Evolutionary conservation across 2,329 filamentous ascomycete genomes (phyloP).

Genomic region (Coniochaeta hoffmannii): DNA sequence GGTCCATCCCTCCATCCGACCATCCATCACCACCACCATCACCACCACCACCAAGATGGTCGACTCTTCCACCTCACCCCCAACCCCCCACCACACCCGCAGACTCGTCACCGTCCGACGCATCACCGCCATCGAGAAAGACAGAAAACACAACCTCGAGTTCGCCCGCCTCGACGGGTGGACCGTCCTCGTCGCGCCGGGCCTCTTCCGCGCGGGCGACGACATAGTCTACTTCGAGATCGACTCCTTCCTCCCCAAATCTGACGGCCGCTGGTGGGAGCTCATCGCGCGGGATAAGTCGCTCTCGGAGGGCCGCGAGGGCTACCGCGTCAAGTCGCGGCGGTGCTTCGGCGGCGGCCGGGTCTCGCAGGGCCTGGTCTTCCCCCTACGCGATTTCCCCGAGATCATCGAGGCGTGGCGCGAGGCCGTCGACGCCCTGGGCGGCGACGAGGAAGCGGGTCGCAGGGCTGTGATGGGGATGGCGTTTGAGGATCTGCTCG

Average conservation of each 20-base stretch:
- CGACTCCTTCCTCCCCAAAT: slow-evolving; percentile 21
- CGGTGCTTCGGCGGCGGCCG: slow-evolving; percentile 8
- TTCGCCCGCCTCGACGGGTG: slow-evolving; percentile 19
- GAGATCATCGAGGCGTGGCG: slow-evolving; percentile 11
- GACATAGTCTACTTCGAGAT: slow-evolving; percentile 23
- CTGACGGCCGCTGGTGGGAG: slow-evolving; percentile 15
- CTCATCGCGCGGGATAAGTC: slow-evolving; percentile 3
- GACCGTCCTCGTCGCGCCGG: slow-evolving; percentile 13
- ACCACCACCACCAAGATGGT: neutral
- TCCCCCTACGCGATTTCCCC: slow-evolving; percentile 12
- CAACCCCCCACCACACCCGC: slow-evolving; percentile 12
- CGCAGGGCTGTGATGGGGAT: slow-evolving; percentile 9
- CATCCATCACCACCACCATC: neutral
- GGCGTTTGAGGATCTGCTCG: slow-evolving; percentile 18
- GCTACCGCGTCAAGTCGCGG: slow-evolving; percentile 15
- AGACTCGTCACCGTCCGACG: slow-evolving; percentile 22
- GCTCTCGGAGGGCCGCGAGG: slow-evolving; percentile 10
- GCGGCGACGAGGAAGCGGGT: slow-evolving; percentile 7
- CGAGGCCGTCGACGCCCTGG: slow-evolving; percentile 10
- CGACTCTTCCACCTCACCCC: neutral
- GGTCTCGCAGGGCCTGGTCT: slow-evolving; percentile 22
- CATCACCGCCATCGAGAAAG: slow-evolving; percentile 10
- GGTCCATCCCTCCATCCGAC: neutral
- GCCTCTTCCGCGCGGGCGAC: slow-evolving; percentile 13
- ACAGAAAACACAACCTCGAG: slow-evolving; percentile 8